phyloP scores from a whole-genome alignment of 2,329 filamentous ascomycete species.

The Coleophoma cylindrospora region DNA sequence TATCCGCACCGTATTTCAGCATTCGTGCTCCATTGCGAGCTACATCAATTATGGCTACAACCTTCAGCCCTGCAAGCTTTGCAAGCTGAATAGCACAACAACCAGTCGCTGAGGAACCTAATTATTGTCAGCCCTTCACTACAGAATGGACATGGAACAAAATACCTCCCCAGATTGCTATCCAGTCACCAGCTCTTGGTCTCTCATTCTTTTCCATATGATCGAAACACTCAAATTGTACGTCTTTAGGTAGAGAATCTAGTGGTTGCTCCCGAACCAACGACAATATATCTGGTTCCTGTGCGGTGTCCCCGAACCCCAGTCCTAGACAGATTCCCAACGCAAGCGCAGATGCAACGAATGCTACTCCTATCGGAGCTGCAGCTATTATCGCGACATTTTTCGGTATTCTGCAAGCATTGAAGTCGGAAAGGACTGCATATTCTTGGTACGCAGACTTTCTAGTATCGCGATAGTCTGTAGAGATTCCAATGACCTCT shows the following conservation, averaged over 20 bases:
- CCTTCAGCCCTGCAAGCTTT: constrained; percentile 57
- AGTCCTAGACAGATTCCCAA: constrained; percentile 67
- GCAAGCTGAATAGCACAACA: constrained; percentile 64
- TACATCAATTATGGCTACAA: constrained; percentile 62
- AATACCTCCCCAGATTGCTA: constrained; percentile 68
- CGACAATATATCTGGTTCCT: constrained; percentile 51
- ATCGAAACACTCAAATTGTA: constrained; percentile 56
- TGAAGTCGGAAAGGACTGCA: constrained; percentile 43
- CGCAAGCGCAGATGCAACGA: constrained; percentile 59
- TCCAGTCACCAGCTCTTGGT: constrained; percentile 58
- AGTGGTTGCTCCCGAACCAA: constrained; percentile 42
- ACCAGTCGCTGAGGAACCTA: constrained; percentile 64
- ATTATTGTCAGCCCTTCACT: neutral
- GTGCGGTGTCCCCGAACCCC: constrained; percentile 44
- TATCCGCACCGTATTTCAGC: constrained; percentile 46
- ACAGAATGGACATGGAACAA: neutral
- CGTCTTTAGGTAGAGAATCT: constrained; percentile 51
- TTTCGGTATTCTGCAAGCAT: constrained; percentile 21
- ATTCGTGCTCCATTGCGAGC: constrained; percentile 60
- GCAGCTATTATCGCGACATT: constrained; percentile 14
- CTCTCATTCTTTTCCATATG: constrained; percentile 47
- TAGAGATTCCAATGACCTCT: constrained; percentile 29
- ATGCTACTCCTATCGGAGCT: constrained; percentile 24
- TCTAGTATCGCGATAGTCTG: constrained; percentile 24
- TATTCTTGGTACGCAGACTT: constrained; percentile 31